Base-by-base conservation (phyloP, 208 protist genomes). In the Acanthamoeba rhysodes region DNA sequence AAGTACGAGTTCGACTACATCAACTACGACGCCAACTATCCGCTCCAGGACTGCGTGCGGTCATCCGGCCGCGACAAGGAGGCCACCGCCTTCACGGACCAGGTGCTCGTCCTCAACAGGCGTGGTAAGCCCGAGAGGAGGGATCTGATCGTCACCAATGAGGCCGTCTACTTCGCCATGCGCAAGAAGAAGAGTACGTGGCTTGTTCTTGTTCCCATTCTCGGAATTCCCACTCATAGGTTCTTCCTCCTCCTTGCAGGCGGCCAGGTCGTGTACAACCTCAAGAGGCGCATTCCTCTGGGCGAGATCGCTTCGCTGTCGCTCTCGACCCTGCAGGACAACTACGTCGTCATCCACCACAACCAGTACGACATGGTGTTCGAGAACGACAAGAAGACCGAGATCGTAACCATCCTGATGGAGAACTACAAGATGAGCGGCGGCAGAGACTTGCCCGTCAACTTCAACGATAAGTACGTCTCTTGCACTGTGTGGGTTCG, bases 341-440 rank as follows among this genome's bases (percentile, higher is more conserved):
- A 96, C 50, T 95, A 95, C 5, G 59, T 97, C 0, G 91, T 97
- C 27, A 8, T 97, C 4, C 96, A 97, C 87, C 55, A 95, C 34
- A 70, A n/a, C 34, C 96, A 84, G 76, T 96, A 97, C 62, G 97
- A 98, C 90, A 94, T 90, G 50, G 93, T 97, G 12, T 95, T 98
- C 41, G 97, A 97, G 94, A 97, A 93, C 50, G 96, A 97, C n/a
- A 97, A 96, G 45, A 98, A 98, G 94, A 98, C 97, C 8, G 97
- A 98, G 80, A 76, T 98, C n/a, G 45, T 98, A 2, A 96, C 96
- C 48, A 80, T 97, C 53, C 20, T 98, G 9, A 55, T 93, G 0
- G 96, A 98, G 70, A 95, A 96, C 76, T 97, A 95, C 95, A 80
- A 95, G 87, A n/a, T 59, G 27, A 37, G 76, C 9, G 91, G 62